Evolutionary conservation across 164 flowering plant species (phyloP), one percentile per base, ranked within the genome.

Genomic region (Santalum album): DNA sequence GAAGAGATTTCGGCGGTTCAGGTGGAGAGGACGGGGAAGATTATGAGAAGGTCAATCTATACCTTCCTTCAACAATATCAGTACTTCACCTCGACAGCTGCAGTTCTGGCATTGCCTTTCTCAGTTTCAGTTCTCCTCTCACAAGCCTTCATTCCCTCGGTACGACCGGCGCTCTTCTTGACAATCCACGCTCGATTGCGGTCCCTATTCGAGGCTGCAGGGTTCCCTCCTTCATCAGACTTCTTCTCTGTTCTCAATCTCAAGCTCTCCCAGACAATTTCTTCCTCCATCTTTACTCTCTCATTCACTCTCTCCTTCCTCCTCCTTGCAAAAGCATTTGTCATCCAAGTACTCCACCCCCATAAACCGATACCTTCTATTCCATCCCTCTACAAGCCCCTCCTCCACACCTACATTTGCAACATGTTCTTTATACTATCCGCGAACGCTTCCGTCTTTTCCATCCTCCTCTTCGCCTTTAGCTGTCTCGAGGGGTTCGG

Each of bases 251-350:
- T 79, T 46, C 76, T 83, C 64, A 69, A 49, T 57, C 68, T 73
- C 38, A 91, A 84, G 67, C 78, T 86, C 52, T 76, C 95, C 17
- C 88, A 87, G 65, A 74, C 95, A 22, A 58, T 87, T 40, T 59
- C 73, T 36, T 63, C 83, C 14, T 74, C 79, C 11, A 26, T 81
- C 46, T 56, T 81, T 58, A 60, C 82, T 3, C 57, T 86, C 11
- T 96, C 98, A n/a, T 82, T 82, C 59, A 56, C 80, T 56, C 62
- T 87, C 21, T 61, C 95, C 32, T 87, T 78, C 67, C 74, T 87
- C 51, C 80, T 91, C 42, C 0, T 86, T 1, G 72, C 88, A 4
- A 91, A 87, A 58, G 69, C 88, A 16, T 69, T 64, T 24, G 46
- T 81, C 22, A 78, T 90, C 52, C 75, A 61, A 40, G 43, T 57